phyloP scores from a whole-genome alignment of 768 basidiomycete genomes.

The Mycena rebaudengoi region DNA sequence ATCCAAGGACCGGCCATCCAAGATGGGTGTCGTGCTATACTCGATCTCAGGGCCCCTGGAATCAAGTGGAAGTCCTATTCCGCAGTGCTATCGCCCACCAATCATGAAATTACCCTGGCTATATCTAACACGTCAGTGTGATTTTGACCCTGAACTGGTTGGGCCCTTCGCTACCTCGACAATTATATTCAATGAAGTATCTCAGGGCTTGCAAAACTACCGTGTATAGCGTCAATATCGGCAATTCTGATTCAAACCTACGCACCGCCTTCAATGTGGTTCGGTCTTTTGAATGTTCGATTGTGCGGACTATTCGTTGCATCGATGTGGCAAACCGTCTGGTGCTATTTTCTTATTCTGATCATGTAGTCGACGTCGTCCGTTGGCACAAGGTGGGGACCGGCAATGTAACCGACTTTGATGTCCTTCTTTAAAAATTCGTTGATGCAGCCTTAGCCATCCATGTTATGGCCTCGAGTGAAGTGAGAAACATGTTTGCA shows the following conservation, averaged over 20 bases:
- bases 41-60: constrained; percentile 13
- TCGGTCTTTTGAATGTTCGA: not conserved
- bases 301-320: constrained; percentile 21
- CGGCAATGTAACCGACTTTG: no score
- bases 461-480: no score
- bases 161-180: no score
- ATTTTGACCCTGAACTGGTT: not conserved
- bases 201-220: not conserved
- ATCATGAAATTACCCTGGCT: constrained; percentile 3
- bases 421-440: constrained; percentile 43
- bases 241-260: not conserved
- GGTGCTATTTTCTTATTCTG: constrained; percentile 19
- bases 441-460: constrained; percentile 31
- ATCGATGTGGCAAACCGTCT: constrained; percentile 5
- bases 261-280: not conserved
- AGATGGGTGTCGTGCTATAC: constrained; percentile 3
- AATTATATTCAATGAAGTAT: no score
- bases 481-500: no score
- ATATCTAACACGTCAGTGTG: constrained; percentile 9
- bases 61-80: constrained; percentile 17
- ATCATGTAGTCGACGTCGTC: constrained; percentile 3
- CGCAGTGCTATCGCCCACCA: not conserved
- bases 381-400: constrained; percentile 3
- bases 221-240: constrained; percentile 11
- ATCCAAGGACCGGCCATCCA: constrained; percentile 23